Base-by-base conservation (phyloP, 129 eudicot species). In the Deinandra increscens region DNA sequence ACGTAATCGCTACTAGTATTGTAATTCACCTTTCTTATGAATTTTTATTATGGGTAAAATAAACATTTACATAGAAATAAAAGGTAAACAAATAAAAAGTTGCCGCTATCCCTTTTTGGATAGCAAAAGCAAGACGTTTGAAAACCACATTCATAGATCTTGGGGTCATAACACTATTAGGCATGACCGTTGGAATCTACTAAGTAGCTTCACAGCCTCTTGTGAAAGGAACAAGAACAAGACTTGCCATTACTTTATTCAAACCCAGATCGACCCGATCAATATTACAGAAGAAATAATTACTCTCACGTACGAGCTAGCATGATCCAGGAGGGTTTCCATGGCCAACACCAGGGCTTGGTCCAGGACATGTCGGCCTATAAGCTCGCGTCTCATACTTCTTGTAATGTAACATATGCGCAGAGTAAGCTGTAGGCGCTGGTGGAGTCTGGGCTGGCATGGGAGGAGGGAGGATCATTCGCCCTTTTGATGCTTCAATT, bases 261-360 rank as follows among this genome's bases (percentile, higher is more conserved):
- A 68, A 17, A 29, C 18, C 10, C 9, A 26, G 13, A 69, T 49
- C 12, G 26, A 15, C 2, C 3, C 19, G 14, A 50, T 39, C 64
- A 69, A 69, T 53, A 69, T 6, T 20, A 69, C 49, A 19, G 64
- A 11, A 54, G n/a, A 44, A 20, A 37, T 4, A 69, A 53, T 54
- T 2, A 26, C 74, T 69, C 22, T 53, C 43, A 42, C 38, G 11
- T 42, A 8, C 45, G 7, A 73, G n/a, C 37, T 60, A 76, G 75
- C 80, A 76, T 48, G 78, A 73, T 26, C 75, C 75, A 7, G 80
- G 80, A 46, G 88, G 88, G 9, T 80, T 73, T 18, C 9, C 54
- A 26, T 80, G 78, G 56, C 88, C 88, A 58, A 76, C 78, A 9
- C 88, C 88, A 3, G 84, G 88, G 75, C 88, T 83, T 50, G 80